Evolutionary conservation across 495 filamentous ascomycete genomes (phyloP).

Genomic region (Trichoderma erinaceum): DNA sequence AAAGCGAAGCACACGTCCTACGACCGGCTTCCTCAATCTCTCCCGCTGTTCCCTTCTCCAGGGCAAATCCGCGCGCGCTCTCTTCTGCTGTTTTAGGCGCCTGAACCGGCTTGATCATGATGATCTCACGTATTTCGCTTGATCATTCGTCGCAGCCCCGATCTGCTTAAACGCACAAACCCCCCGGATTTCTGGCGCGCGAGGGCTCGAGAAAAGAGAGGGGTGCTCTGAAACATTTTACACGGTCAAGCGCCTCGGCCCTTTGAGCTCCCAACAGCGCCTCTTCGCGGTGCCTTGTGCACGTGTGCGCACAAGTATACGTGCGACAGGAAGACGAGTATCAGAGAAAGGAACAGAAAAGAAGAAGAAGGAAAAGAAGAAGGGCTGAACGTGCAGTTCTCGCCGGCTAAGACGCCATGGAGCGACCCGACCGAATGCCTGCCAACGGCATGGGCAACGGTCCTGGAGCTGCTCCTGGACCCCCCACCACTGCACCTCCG

Average conservation of each 20-base stretch:
- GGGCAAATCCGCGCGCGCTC: background rate
- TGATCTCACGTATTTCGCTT: constrained; percentile 11
- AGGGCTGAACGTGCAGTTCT: background rate
- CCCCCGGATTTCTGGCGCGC: constrained; percentile 4
- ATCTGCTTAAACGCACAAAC: constrained; percentile 10
- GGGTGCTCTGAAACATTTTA: constrained; percentile 10
- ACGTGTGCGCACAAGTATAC: background rate
- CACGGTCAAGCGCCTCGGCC: background rate
- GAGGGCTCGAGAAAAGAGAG: background rate
- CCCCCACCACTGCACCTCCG: background rate
- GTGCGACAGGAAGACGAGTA: background rate
- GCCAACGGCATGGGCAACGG: constrained; percentile 2
- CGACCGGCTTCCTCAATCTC: background rate
- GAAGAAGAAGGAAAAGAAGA: background rate
- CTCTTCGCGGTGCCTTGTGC: background rate
- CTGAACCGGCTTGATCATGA: background rate
- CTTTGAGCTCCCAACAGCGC: background rate
- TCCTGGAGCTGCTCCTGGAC: constrained; percentile 12
- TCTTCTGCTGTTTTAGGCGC: background rate
- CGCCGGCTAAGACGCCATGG: constrained; percentile 22
- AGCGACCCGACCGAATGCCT: constrained; percentile 22
- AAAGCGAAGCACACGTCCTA: background rate
- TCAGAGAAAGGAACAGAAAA: background rate
- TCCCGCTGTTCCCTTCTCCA: background rate
- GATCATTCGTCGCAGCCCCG: constrained; percentile 9